Evolutionary conservation across 2,329 filamentous ascomycete species (phyloP).

Genomic region (Venturia pyrina): DNA sequence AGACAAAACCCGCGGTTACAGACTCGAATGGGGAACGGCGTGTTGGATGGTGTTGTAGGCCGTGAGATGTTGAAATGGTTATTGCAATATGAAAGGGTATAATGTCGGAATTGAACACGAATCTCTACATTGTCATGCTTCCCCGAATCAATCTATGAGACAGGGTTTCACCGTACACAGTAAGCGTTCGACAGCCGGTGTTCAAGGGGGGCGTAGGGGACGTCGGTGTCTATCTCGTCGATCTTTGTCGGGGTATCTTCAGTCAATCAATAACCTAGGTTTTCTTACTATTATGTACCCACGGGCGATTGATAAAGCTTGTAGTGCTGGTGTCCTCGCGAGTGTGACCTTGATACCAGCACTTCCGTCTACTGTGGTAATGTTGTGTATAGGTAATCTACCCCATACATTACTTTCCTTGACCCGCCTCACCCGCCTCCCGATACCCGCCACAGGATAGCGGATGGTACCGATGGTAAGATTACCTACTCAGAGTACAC

Average conservation of each 20-base stretch:
- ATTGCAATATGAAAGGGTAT: too few relatives aligned
- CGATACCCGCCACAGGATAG: too few relatives aligned
- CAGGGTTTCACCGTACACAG: neutral
- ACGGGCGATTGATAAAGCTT: neutral
- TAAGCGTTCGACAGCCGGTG: neutral
- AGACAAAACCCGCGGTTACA: too few relatives aligned
- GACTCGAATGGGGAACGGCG: too few relatives aligned
- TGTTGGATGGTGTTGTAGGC: neutral
- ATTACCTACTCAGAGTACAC: too few relatives aligned
- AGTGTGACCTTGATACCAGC: neutral
- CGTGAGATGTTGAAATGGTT: neutral
- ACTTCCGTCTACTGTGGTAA: too few relatives aligned
- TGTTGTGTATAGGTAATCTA: too few relatives aligned
- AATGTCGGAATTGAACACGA: too few relatives aligned
- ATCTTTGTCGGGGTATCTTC: neutral
- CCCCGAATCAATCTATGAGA: neutral
- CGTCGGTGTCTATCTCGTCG: neutral
- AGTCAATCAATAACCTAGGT: neutral
- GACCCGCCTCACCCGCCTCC: too few relatives aligned
- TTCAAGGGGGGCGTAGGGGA: neutral
- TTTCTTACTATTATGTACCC: neutral
- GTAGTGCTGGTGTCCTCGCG: neutral
- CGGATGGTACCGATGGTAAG: too few relatives aligned
- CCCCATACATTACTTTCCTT: too few relatives aligned
- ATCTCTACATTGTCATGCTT: neutral